phyloP scores from a whole-genome alignment of 225 moss, liverwort and hornwort species.

The Bryum argenteum region DNA sequence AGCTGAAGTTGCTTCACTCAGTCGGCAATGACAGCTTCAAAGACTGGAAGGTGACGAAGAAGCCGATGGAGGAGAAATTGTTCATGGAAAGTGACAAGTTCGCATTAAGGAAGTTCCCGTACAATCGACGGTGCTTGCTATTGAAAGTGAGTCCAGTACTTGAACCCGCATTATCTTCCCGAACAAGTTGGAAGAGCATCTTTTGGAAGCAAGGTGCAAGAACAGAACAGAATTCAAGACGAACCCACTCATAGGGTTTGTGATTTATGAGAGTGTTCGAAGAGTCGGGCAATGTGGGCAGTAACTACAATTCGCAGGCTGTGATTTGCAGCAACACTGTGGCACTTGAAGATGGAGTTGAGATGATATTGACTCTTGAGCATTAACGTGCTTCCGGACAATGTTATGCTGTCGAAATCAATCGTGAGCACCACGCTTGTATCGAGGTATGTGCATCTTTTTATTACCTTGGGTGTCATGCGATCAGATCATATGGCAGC shows the following conservation, averaged over 20 bases:
- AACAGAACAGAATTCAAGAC: too few species aligned
- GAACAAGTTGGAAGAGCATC: too few species aligned
- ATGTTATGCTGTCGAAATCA: slow-evolving; percentile 90
- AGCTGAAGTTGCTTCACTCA: neutral
- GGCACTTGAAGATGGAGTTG: slow-evolving; percentile 85
- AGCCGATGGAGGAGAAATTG: neutral
- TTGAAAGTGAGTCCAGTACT: slow-evolving; percentile 4
- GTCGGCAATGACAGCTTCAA: slow-evolving; percentile 7
- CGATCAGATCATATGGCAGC: neutral
- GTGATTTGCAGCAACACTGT: slow-evolving; percentile 94
- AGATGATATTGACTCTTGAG: slow-evolving; percentile 87
- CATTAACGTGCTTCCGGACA: slow-evolving; percentile 69
- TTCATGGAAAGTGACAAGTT: neutral
- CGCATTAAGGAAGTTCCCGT: too few species aligned
- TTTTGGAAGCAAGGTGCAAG: too few species aligned
- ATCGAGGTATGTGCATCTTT: slow-evolving; percentile 65
- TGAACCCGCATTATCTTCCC: neutral
- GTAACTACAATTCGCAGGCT: slow-evolving; percentile 48
- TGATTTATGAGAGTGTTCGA: too few species aligned
- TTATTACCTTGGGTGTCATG: neutral
- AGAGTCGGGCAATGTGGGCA: too few species aligned
- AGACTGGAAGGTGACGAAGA: neutral
- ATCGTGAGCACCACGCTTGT: slow-evolving; percentile 95
- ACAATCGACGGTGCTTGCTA: neutral
- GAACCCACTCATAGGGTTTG: too few species aligned